phyloP scores from a whole-genome alignment of 257 asterid species.

The Solanum pimpinellifolium region DNA sequence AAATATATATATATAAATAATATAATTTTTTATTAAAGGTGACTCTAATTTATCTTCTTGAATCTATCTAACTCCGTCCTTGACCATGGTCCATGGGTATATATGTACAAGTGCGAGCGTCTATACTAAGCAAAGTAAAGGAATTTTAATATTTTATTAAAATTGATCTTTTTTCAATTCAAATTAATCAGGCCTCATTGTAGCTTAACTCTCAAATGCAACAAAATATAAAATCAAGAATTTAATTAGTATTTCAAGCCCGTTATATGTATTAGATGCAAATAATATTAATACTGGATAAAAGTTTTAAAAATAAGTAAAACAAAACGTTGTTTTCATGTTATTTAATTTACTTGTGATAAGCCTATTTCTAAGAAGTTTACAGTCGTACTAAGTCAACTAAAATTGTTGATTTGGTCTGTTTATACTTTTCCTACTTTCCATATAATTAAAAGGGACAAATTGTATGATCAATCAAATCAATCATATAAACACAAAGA shows the following conservation, averaged over 20 bases:
- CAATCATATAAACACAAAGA: background rate
- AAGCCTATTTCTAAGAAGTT: background rate
- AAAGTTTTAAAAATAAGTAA: background rate
- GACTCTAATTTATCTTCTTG: rapidly evolving
- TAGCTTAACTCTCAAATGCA: background rate
- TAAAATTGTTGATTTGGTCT: background rate
- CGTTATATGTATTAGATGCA: too few species aligned
- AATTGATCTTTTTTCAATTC: background rate
- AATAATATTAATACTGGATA: background rate
- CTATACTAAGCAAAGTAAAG: background rate
- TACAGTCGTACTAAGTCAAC: background rate
- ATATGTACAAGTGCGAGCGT: background rate
- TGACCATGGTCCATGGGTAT: too few species aligned
- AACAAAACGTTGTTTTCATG: background rate
- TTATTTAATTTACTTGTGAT: background rate
- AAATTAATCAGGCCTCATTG: background rate
- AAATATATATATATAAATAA: rapidly evolving
- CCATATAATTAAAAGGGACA: background rate
- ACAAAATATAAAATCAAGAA: too few species aligned
- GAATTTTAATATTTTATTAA: background rate
- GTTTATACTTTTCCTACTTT: background rate
- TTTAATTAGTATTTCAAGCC: too few species aligned
- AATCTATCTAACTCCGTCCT: rapidly evolving
- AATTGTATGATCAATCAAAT: background rate
- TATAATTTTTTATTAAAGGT: background rate